Evolutionary conservation across 1,284 basidiomycete species (phyloP).

Genomic region (Ceratobasidium sp.): DNA sequence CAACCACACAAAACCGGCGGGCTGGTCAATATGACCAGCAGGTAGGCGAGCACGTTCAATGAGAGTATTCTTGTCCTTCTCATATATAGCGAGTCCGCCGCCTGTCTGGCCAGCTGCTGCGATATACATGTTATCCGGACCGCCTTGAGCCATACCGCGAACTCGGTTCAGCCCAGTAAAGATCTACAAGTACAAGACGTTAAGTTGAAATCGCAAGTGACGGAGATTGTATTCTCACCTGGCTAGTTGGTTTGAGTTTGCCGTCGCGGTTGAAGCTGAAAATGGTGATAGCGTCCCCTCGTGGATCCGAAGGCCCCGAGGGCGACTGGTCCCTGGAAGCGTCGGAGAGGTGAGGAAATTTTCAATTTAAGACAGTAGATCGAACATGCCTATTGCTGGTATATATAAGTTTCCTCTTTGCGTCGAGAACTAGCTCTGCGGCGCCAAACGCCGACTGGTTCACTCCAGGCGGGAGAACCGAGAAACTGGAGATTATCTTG

Average conservation of each 20-base stretch:
- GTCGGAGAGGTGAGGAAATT: background rate
- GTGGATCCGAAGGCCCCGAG: slow-evolving; percentile 62
- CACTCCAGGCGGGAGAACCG: slow-evolving; percentile 68
- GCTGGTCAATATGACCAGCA: slow-evolving; percentile 43
- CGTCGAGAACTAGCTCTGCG: slow-evolving; percentile 39
- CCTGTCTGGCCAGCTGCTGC: slow-evolving; percentile 69
- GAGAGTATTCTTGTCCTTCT: slow-evolving; percentile 63
- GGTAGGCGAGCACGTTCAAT: slow-evolving; percentile 53
- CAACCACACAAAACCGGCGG: slow-evolving; percentile 49
- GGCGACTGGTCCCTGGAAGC: slow-evolving; percentile 58
- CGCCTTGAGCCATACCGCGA: slow-evolving; percentile 73
- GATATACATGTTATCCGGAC: slow-evolving; percentile 68
- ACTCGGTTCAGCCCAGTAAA: slow-evolving; percentile 75
- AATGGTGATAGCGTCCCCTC: slow-evolving; percentile 49
- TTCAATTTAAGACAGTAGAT: slow-evolving; percentile 64
- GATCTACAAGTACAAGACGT: slow-evolving; percentile 53
- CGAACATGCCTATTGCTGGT: slow-evolving; percentile 44
- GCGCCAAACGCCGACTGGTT: slow-evolving; percentile 50
- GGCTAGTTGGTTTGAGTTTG: slow-evolving; percentile 62
- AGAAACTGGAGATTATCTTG: slow-evolving; percentile 63
- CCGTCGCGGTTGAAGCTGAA: slow-evolving; percentile 42
- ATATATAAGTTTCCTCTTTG: slow-evolving; percentile 41
- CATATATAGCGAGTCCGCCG: slow-evolving; percentile 71
- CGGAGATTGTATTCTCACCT: slow-evolving; percentile 51
- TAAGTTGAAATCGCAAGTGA: background rate